phyloP scores from a whole-genome alignment of 2,329 filamentous ascomycete genomes.

The Calonectria pteridis region DNA sequence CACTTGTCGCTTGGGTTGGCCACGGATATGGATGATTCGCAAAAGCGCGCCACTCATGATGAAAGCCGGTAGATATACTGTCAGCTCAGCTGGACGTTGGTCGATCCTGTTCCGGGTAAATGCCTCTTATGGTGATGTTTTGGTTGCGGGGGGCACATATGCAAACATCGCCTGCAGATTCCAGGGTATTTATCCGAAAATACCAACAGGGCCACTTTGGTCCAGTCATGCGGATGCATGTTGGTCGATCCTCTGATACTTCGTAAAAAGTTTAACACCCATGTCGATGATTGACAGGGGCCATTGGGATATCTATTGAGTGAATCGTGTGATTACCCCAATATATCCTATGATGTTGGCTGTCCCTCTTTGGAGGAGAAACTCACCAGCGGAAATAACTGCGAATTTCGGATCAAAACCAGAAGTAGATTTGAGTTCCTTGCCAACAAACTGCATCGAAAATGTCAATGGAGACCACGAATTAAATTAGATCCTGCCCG shows the following conservation, averaged over 20 bases:
- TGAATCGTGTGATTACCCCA: not conserved
- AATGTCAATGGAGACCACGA: not conserved
- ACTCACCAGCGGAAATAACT: not conserved
- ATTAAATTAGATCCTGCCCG: not conserved
- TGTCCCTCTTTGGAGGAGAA: not conserved
- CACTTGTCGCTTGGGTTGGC: not conserved
- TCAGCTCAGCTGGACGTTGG: not conserved
- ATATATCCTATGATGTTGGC: not conserved
- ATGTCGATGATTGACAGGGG: not conserved
- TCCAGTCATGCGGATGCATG: not conserved
- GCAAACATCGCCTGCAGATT: not conserved
- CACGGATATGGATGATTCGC: not conserved
- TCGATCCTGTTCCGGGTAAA: not conserved
- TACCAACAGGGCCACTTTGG: not conserved
- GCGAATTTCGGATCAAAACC: not conserved
- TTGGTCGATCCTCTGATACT: not conserved
- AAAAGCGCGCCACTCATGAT: not conserved
- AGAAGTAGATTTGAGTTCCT: not conserved
- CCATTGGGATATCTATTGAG: not conserved
- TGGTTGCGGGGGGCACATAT: not conserved
- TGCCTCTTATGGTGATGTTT: not conserved
- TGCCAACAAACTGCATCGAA: not conserved
- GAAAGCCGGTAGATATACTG: not conserved
- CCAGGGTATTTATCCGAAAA: conserved; percentile 13
- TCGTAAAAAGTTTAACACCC: conserved; percentile 3